Conservation (phyloP, 257 asterid species). For the Solanum etuberosum region DNA sequence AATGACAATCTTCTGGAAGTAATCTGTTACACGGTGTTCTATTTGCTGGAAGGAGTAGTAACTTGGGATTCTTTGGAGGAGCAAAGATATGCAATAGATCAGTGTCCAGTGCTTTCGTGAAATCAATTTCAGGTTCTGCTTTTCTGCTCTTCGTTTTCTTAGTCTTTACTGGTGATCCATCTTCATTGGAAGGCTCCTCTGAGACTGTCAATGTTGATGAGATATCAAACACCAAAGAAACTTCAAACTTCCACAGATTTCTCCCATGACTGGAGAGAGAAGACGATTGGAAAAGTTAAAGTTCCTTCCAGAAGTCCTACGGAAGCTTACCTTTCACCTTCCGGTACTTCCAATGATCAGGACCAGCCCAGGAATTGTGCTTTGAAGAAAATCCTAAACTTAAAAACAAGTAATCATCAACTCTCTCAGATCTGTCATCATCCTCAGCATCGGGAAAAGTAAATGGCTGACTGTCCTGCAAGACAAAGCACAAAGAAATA, state of each 20-base stretch:
- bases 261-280: neutral
- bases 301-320: neutral
- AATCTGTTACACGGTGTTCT: slow-evolving; percentile 56
- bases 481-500: neutral
- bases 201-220: slow-evolving; percentile 19
- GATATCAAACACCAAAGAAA: slow-evolving; percentile 7
- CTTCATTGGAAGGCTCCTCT: slow-evolving; percentile 39
- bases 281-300: neutral
- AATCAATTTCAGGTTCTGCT: slow-evolving; percentile 54
- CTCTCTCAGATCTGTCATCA: slow-evolving; percentile 54
- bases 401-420: slow-evolving; percentile 59
- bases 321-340: slow-evolving; percentile 52
- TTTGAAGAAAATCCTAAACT: slow-evolving; percentile 74
- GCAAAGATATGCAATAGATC: slow-evolving; percentile 56
- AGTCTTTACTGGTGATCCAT: slow-evolving; percentile 41
- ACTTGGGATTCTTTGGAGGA: slow-evolving; percentile 83
- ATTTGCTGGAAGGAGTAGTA: slow-evolving; percentile 59
- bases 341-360: slow-evolving; percentile 88
- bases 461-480: slow-evolving; percentile 46
- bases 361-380: slow-evolving; percentile 98
- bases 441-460: slow-evolving; percentile 33
- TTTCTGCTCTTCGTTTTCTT: slow-evolving; percentile 55
- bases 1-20: slow-evolving; percentile 98
- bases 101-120: slow-evolving; percentile 38
- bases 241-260: neutral